A percentile compares a stretch with the other conserved stretches of the same genome.
phyloP scores from a whole-genome alignment of 2,329 filamentous ascomycete species.

The Calonectria pseudoreteaudii region DNA sequence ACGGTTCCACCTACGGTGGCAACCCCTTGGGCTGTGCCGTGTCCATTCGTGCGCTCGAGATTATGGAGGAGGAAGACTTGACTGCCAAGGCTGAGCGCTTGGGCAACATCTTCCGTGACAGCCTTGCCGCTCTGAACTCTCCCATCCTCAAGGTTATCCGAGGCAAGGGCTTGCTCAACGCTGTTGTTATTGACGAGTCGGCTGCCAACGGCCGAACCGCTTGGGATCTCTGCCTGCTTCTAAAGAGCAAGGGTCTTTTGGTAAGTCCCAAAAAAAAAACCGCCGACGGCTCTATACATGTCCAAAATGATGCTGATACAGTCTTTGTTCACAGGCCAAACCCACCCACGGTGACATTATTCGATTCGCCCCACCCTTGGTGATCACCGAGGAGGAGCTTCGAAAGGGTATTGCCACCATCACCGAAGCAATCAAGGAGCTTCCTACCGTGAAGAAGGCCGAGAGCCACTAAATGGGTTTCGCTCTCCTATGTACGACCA shows the following conservation, averaged over 20 bases:
- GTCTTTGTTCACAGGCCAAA: constrained; percentile 76
- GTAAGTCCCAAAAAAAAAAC: constrained; percentile 64
- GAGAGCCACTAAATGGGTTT: constrained; percentile 48
- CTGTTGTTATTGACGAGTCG: constrained; percentile 93
- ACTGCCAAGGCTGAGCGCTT: constrained; percentile 84
- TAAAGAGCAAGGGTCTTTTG: constrained; percentile 95
- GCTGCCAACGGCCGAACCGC: constrained; percentile 87
- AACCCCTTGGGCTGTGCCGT: constrained; percentile 97
- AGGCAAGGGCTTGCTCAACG: constrained; percentile 94
- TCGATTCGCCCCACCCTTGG: constrained; percentile 93
- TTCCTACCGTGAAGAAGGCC: constrained; percentile 69
- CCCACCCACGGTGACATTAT: constrained; percentile 99
- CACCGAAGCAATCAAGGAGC: constrained; percentile 81
- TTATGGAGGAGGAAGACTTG: constrained; percentile 92
- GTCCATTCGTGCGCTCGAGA: constrained; percentile 92
- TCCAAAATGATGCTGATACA: constrained; percentile 11
- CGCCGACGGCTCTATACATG: background rate
- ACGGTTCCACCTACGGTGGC: constrained; percentile 98
- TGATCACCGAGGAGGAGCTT: constrained; percentile 92
- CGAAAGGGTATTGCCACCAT: constrained; percentile 83
- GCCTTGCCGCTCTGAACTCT: constrained; percentile 79
- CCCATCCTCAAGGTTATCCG: constrained; percentile 86
- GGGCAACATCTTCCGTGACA: constrained; percentile 85
- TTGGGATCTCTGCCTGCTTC: constrained; percentile 95
- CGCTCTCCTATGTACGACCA: background rate